phyloP scores from a whole-genome alignment of 331 rosid species.

The Cydonia oblonga region DNA sequence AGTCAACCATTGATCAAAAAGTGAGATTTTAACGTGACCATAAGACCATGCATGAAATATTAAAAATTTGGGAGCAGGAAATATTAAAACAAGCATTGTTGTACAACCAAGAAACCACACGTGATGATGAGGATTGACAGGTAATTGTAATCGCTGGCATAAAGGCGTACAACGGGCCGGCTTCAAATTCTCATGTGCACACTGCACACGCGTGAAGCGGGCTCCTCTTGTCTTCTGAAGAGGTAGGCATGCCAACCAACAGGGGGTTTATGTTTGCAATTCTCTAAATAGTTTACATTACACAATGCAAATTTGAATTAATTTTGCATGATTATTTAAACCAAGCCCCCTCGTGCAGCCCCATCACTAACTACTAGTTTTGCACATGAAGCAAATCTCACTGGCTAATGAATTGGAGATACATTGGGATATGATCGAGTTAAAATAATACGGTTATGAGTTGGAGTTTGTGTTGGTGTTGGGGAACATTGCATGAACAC shows the following conservation, averaged over 20 bases:
- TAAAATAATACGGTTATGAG: slow-evolving; percentile 10
- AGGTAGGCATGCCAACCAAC: background rate
- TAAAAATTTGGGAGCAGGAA: background rate
- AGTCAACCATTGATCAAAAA: background rate
- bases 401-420: background rate
- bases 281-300: background rate
- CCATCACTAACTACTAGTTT: slow-evolving; percentile 2
- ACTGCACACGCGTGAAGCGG: background rate
- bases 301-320: background rate
- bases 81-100: background rate
- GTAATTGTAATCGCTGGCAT: background rate
- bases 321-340: background rate
- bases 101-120: background rate
- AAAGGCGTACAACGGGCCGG: background rate
- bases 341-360: slow-evolving; percentile 5
- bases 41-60: background rate
- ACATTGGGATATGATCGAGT: background rate
- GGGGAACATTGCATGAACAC: slow-evolving; percentile 32
- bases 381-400: slow-evolving; percentile 2
- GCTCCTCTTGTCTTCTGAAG: slow-evolving; percentile 1
- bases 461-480: slow-evolving; percentile 18
- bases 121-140: background rate
- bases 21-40: background rate
- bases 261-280: background rate
- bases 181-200: background rate